Percentiles rank a stretch among this genome's conserved stretches.
Evolutionary conservation across 108 stramenopile species (phyloP).

Genomic region (Chaetoceros muelleri): DNA sequence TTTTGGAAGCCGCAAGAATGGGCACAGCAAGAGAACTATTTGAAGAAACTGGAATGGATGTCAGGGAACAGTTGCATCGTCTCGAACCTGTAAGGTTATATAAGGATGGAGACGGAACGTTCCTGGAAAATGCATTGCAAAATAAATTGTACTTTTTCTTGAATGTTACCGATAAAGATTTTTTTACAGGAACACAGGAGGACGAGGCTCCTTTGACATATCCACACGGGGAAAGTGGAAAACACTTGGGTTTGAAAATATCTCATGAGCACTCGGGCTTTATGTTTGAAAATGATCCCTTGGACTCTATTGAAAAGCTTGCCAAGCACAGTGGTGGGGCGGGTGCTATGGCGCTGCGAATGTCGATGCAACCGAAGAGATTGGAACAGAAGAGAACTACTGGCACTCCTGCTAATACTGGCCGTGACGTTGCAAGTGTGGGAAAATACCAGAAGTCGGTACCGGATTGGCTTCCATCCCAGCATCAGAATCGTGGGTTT

Average conservation of each 20-base stretch:
- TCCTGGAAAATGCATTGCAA: constrained; percentile 17
- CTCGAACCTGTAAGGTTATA: background rate
- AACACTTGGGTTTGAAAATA: constrained; percentile 27
- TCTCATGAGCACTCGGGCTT: constrained; percentile 78
- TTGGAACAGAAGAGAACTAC: too few relatives aligned
- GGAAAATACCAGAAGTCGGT: too few relatives aligned
- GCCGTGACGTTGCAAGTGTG: too few relatives aligned
- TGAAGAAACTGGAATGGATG: constrained; percentile 46
- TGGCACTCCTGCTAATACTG: too few relatives aligned
- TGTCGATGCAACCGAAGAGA: constrained; percentile 32
- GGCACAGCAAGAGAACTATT: constrained; percentile 68
- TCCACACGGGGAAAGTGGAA: background rate
- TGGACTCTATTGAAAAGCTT: constrained; percentile 25
- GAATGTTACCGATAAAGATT: constrained; percentile 41
- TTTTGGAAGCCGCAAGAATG: constrained; percentile 40
- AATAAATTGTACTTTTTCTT: constrained; percentile 44
- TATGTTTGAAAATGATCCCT: constrained; percentile 46
- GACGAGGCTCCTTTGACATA: constrained; percentile 8
- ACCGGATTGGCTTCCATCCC: too few relatives aligned
- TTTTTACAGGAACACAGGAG: constrained; percentile 12
- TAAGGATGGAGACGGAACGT: background rate
- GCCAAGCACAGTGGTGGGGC: constrained; percentile 59
- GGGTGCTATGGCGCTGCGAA: constrained; percentile 40
- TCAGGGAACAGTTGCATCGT: background rate
- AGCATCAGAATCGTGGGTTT: too few relatives aligned